phyloP scores from a whole-genome alignment of 73 alveolate species.

The Urostyla sp. region DNA sequence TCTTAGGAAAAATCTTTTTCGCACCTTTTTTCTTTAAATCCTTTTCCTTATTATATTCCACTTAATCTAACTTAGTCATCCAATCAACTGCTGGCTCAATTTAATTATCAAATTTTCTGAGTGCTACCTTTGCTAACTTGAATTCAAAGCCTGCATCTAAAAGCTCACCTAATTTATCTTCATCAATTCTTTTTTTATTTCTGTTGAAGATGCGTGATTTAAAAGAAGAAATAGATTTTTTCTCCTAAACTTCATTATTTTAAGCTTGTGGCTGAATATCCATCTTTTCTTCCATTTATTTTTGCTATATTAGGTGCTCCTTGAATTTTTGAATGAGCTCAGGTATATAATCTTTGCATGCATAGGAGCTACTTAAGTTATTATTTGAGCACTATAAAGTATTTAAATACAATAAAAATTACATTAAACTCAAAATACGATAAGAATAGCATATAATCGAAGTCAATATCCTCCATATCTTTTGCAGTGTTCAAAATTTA shows the following conservation, averaged over 20 bases:
- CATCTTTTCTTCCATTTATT: neutral
- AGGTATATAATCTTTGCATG: conserved; percentile 52
- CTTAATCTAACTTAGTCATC: neutral
- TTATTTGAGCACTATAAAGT: conserved; percentile 35
- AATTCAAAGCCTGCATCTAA: conserved; percentile 56
- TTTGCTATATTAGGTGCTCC: neutral
- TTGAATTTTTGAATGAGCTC: conserved; percentile 3
- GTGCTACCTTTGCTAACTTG: conserved; percentile 34
- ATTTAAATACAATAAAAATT: neutral
- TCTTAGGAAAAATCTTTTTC: neutral
- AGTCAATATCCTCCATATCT: neutral
- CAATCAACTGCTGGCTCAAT: conserved; percentile 41
- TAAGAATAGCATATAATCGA: conserved; percentile 13
- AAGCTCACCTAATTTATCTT: conserved; percentile 27
- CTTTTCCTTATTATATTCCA: neutral
- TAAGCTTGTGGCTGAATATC: neutral
- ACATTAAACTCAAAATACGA: conserved; percentile 47
- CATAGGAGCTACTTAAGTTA: conserved; percentile 11
- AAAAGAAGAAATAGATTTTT: neutral
- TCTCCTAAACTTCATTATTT: neutral
- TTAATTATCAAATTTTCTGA: conserved; percentile 28
- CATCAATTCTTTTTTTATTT: neutral
- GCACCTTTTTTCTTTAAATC: neutral
- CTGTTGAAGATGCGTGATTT: neutral
- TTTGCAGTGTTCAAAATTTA: conserved; percentile 30